phyloP scores from a whole-genome alignment of 176 grass and related monocot species.

The Phragmites australis region DNA sequence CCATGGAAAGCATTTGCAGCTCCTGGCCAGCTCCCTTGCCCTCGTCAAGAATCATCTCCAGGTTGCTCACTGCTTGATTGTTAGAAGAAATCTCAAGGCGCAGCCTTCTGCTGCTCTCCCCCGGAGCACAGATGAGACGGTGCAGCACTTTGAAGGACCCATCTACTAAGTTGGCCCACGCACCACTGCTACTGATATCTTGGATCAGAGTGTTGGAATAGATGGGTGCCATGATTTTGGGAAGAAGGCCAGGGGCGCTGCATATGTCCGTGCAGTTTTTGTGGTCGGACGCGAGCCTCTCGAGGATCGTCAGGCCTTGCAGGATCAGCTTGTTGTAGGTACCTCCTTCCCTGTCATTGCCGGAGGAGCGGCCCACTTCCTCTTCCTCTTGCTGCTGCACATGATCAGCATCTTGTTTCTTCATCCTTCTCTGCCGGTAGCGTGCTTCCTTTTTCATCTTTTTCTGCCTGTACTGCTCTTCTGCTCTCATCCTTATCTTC shows the following conservation, averaged over 20 bases:
- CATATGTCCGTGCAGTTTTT: neutral
- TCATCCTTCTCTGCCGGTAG: too few species aligned
- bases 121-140: neutral
- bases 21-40: neutral
- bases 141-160: neutral
- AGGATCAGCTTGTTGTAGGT: neutral
- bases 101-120: neutral
- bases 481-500: too few species aligned
- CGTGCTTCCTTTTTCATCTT: too few species aligned
- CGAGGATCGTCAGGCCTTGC: neutral
- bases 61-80: neutral
- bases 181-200: too few species aligned
- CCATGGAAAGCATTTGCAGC: neutral
- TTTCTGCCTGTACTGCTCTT: too few species aligned
- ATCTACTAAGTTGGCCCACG: neutral
- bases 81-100: neutral
- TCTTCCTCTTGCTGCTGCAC: too few species aligned
- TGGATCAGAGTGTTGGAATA: neutral
- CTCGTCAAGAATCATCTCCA: neutral
- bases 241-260: neutral
- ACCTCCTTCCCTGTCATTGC: too few species aligned
- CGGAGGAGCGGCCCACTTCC: too few species aligned
- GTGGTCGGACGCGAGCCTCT: neutral
- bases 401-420: neutral
- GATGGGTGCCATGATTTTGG: neutral